Evolutionary conservation across 495 filamentous ascomycete species (phyloP).

Genomic region (Melanomma pulvis-pyrius): DNA sequence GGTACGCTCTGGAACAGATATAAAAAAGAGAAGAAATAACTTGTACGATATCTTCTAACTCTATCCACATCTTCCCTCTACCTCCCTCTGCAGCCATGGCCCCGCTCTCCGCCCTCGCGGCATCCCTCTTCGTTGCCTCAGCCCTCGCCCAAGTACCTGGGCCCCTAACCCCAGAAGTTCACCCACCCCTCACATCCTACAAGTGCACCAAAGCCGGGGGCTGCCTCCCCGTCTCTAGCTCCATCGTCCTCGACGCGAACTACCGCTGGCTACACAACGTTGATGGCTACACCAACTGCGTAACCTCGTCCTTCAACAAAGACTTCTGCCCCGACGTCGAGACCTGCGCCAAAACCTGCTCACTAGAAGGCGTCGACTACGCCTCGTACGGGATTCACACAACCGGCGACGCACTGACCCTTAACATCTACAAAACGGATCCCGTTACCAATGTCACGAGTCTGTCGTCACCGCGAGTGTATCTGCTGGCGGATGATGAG

Average conservation of each 20-base stretch:
- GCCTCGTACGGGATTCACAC: conserved; percentile 32
- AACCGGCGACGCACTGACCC: conserved; percentile 35
- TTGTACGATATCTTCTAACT: neutral
- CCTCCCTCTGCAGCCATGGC: neutral
- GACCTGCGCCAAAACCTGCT: conserved; percentile 46
- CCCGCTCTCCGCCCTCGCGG: neutral
- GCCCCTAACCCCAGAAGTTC: conserved; percentile 42
- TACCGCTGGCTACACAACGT: conserved; percentile 45
- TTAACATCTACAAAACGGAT: conserved; percentile 31
- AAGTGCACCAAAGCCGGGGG: conserved; percentile 53
- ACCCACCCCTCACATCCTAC: conserved; percentile 56
- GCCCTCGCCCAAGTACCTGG: conserved; percentile 12
- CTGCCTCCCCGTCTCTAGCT: conserved; percentile 50
- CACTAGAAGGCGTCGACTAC: conserved; percentile 49
- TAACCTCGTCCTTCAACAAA: conserved; percentile 37
- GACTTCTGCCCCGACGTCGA: conserved; percentile 43
- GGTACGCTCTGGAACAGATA: neutral
- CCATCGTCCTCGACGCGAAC: conserved; percentile 57
- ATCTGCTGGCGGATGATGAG: conserved; percentile 58
- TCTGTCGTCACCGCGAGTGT: conserved; percentile 55
- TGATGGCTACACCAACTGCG: conserved; percentile 48
- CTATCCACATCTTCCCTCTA: neutral
- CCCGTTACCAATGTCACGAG: conserved; percentile 38
- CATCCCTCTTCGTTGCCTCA: conserved; percentile 7
- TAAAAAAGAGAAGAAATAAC: neutral